Percentiles rank a stretch among this genome's conserved stretches.
phyloP scores from a whole-genome alignment of 2,329 filamentous ascomycete species.

The Ilyonectria sp. region DNA sequence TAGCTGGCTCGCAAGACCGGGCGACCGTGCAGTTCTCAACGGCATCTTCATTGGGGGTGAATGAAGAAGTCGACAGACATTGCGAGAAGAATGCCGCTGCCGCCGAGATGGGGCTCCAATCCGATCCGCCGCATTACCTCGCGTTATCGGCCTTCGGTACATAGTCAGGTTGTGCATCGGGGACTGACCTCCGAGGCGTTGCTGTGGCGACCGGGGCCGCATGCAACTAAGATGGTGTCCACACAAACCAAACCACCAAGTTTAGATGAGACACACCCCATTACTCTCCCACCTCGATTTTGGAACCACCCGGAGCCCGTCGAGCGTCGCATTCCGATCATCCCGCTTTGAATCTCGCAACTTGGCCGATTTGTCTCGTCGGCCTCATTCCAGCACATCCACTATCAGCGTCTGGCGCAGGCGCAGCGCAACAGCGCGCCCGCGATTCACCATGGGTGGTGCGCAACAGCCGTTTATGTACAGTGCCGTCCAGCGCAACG shows the following conservation, averaged over 20 bases:
- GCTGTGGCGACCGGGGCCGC: constrained; percentile 44
- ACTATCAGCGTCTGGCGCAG: not conserved
- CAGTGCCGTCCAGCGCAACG: constrained; percentile 65
- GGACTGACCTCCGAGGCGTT: constrained; percentile 42
- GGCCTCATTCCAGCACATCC: constrained; percentile 20
- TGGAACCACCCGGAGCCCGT: not conserved
- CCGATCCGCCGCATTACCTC: constrained; percentile 11
- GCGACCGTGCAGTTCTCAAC: constrained; percentile 25
- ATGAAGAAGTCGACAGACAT: constrained; percentile 4
- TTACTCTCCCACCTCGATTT: constrained; percentile 21
- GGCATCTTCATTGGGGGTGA: constrained; percentile 28
- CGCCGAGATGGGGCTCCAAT: constrained; percentile 33
- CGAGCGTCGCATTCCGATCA: constrained; percentile 16
- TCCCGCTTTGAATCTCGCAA: not conserved
- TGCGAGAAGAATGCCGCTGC: constrained; percentile 9
- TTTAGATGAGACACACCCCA: constrained; percentile 36
- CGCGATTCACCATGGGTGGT: constrained; percentile 46
- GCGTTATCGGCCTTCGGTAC: constrained; percentile 11
- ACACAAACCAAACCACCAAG: constrained; percentile 34
- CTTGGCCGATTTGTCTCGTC: constrained; percentile 6
- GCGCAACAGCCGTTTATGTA: constrained; percentile 79
- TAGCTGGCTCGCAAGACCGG: constrained; percentile 10
- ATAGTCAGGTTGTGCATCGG: constrained; percentile 9
- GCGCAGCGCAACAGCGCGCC: constrained; percentile 32
- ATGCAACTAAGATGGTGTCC: constrained; percentile 21